Evolutionary conservation across 768 basidiomycete species (phyloP).

Genomic region (Tricholomella constricta): DNA sequence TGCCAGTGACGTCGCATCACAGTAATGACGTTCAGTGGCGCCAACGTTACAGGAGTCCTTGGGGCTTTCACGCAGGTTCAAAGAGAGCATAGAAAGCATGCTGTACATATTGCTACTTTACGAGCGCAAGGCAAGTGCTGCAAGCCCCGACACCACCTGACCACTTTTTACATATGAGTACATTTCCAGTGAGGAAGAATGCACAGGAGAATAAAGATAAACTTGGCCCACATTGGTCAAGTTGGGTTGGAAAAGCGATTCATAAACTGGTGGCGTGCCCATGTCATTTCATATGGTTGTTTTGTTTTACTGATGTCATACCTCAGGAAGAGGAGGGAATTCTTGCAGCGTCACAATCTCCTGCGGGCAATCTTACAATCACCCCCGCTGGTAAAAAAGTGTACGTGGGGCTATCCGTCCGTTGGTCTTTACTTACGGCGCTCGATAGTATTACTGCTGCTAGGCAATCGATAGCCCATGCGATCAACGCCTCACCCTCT

Average conservation of each 20-base stretch:
- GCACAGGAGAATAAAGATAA: slow-evolving; percentile 45
- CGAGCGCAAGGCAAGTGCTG: slow-evolving; percentile 42
- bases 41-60: slow-evolving; percentile 42
- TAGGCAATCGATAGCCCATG: slow-evolving; percentile 32
- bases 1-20: background rate
- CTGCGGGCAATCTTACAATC: slow-evolving; percentile 38
- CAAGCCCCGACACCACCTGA: background rate
- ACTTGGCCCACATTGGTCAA: slow-evolving; percentile 50
- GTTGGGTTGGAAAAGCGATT: slow-evolving; percentile 48
- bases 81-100: slow-evolving; percentile 45
- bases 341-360: slow-evolving; percentile 33
- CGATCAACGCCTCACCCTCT: slow-evolving; percentile 24
- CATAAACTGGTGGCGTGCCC: slow-evolving; percentile 41
- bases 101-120: slow-evolving; percentile 47
- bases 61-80: slow-evolving; percentile 46
- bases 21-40: background rate
- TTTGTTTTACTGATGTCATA: background rate
- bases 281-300: background rate
- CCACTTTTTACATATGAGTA: background rate
- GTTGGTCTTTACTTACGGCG: background rate
- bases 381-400: slow-evolving; percentile 47
- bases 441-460: slow-evolving; percentile 32
- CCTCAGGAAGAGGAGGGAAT: slow-evolving; percentile 47
- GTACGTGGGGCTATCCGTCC: slow-evolving; percentile 28
- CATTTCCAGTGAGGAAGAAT: slow-evolving; percentile 42